Conservation (phyloP, 441 rosid genomes). For the Croton setiger region DNA sequence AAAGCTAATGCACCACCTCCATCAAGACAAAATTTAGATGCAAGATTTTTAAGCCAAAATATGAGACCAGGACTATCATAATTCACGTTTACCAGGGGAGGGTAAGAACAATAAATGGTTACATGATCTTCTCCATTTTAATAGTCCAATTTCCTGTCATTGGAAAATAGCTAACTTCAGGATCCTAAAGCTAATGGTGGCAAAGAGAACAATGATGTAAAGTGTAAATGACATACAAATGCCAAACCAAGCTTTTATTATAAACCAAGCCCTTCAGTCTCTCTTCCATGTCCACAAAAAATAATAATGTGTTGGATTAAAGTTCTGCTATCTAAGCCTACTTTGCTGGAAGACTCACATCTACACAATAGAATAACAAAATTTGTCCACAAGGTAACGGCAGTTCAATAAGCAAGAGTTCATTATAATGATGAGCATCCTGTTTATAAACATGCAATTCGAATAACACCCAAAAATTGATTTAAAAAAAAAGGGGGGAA, state of each 20-base stretch:
- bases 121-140: not conserved
- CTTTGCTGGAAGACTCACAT: not conserved
- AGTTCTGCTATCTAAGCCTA: not conserved
- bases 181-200: not conserved
- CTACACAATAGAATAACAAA: not conserved
- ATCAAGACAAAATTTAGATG: not conserved
- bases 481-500: not conserved
- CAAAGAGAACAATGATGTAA: not conserved
- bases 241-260: not conserved
- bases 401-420: not conserved
- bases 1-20: not conserved
- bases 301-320: not conserved
- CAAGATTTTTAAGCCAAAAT: not conserved
- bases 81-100: not conserved
- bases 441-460: not conserved
- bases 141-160: too few species aligned
- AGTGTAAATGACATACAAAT: not conserved
- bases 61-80: not conserved
- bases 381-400: not conserved
- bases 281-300: not conserved
- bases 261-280: not conserved
- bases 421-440: not conserved
- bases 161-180: not conserved
- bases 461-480: not conserved
- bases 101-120: not conserved